Percentiles rank a stretch among this genome's conserved stretches.
phyloP scores from a whole-genome alignment of 2,329 filamentous ascomycete species.

The Dactylonectria macrodidyma region DNA sequence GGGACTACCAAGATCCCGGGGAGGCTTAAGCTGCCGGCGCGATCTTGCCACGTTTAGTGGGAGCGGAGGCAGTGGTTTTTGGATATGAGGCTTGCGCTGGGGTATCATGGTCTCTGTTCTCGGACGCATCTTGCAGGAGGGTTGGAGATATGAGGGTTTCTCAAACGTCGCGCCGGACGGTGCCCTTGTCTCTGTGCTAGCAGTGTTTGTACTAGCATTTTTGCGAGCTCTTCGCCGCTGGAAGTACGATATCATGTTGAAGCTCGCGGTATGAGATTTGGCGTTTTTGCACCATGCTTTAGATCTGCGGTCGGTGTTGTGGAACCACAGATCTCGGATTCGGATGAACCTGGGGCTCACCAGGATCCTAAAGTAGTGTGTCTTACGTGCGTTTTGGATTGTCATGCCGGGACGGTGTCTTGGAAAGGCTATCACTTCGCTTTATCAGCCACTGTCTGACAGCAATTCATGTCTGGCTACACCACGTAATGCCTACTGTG shows the following conservation, averaged over 20 bases:
- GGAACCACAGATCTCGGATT: too few relatives aligned
- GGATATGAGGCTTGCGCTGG: background rate
- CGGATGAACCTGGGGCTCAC: too few relatives aligned
- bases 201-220: background rate
- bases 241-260: conserved; percentile 3
- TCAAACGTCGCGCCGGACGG: conserved; percentile 3
- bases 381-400: too few relatives aligned
- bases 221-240: conserved; percentile 1
- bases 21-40: background rate
- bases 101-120: background rate
- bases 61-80: background rate
- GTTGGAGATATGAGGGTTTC: conserved; percentile 1
- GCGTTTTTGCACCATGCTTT: too few relatives aligned
- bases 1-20: background rate
- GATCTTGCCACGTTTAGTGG: background rate
- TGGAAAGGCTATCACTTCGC: too few relatives aligned
- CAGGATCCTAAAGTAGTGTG: too few relatives aligned
- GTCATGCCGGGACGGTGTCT: too few relatives aligned
- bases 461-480: too few relatives aligned
- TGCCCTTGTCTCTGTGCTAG: background rate
- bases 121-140: conserved; percentile 1
- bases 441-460: too few relatives aligned
- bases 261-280: background rate
- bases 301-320: too few relatives aligned
- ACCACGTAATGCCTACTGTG: too few relatives aligned